A percentile compares a stretch with the other conserved stretches of the same genome.
Conservation (phyloP, 495 filamentous ascomycete species). For the Tuber brumale region DNA sequence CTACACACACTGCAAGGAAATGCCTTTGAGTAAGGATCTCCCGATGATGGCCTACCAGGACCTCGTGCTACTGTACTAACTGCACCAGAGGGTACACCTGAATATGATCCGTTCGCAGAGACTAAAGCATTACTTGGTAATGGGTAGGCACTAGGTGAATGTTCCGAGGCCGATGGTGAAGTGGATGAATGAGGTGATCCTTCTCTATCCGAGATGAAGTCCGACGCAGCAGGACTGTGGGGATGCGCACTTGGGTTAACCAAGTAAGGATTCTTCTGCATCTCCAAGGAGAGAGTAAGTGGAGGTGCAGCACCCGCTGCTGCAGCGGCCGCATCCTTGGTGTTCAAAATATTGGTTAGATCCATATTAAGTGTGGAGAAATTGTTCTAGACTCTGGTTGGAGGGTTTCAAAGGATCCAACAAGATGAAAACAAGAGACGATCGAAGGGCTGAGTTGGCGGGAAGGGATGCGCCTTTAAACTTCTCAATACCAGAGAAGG, state of each 20-base stretch:
- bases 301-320: constrained; percentile 28
- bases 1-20: constrained; percentile 87
- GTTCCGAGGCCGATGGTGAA: constrained; percentile 33
- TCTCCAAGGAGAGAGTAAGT: constrained; percentile 33
- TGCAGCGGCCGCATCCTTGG: constrained; percentile 37
- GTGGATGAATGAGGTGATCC: constrained; percentile 38
- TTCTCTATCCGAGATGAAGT: constrained; percentile 36
- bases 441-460: neutral
- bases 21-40: constrained; percentile 61
- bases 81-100: constrained; percentile 42
- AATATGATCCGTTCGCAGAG: constrained; percentile 27
- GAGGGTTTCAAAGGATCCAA: neutral
- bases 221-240: constrained; percentile 37
- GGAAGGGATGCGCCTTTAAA: neutral
- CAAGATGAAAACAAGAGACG: neutral
- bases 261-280: constrained; percentile 34
- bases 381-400: neutral
- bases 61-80: constrained; percentile 38
- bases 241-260: constrained; percentile 30
- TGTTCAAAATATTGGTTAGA: constrained; percentile 42
- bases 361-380: constrained; percentile 27
- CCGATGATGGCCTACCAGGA: constrained; percentile 47
- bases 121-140: constrained; percentile 21
- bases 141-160: constrained; percentile 29
- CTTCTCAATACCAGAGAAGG: neutral